Percentiles rank a stretch among this genome's conserved stretches.
Conservation (phyloP, 345 rosid species). For the Bretschneidera sinensis region DNA sequence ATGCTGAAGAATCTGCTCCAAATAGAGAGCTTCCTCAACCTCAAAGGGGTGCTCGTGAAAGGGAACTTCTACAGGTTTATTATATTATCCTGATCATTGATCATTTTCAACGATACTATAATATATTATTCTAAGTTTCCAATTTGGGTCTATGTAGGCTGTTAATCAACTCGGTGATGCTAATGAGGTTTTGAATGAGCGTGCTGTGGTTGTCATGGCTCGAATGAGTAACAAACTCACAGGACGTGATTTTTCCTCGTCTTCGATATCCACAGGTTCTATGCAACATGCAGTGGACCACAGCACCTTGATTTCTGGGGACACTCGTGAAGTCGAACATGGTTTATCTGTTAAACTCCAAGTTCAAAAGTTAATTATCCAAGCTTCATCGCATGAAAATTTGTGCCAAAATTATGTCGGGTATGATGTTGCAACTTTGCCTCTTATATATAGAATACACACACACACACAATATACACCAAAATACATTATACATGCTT, state of each 20-base stretch:
- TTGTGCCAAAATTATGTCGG: constrained; percentile 97
- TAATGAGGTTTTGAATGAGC: constrained; percentile 88
- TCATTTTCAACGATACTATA: not conserved
- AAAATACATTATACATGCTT: not conserved
- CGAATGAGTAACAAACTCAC: constrained; percentile 93
- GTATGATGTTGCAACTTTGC: constrained; percentile 38
- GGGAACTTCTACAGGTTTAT: constrained; percentile 91
- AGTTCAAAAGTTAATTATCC: constrained; percentile 87
- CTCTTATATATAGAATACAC: not conserved
- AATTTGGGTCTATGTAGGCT: constrained; percentile 44
- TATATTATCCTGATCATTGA: not conserved
- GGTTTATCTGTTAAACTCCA: constrained; percentile 88
- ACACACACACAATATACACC: not conserved
- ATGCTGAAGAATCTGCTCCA: constrained; percentile 55
- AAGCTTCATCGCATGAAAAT: constrained; percentile 86
- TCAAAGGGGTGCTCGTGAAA: constrained; percentile 87
- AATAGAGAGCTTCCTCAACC: constrained; percentile 79
- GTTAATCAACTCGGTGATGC: constrained; percentile 98
- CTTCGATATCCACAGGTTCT: constrained; percentile 42
- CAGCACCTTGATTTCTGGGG: constrained; percentile 70
- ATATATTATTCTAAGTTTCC: constrained; percentile 10
- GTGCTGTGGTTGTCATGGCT: constrained; percentile 91
- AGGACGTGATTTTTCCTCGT: constrained; percentile 78
- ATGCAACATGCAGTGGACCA: constrained; percentile 55
- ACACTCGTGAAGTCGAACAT: constrained; percentile 81